A percentile compares a stretch with the other conserved stretches of the same genome.
phyloP scores from a whole-genome alignment of 768 basidiomycete genomes.

The Galerina sulciceps region DNA sequence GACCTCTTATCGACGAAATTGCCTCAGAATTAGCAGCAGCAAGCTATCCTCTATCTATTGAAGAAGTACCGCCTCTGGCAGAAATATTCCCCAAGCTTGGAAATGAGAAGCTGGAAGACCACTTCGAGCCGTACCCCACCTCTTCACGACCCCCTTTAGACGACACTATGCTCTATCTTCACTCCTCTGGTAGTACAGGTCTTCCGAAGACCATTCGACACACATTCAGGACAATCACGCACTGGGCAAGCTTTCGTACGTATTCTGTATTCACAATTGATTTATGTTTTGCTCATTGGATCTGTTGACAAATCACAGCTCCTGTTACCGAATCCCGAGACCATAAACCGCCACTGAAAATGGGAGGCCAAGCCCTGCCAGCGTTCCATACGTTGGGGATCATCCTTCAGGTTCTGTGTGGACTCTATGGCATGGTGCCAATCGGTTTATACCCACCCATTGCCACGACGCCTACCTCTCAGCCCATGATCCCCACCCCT shows the following conservation, averaged over 20 bases:
- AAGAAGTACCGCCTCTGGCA: conserved; percentile 35
- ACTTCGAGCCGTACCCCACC: conserved; percentile 31
- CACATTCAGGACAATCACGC: conserved; percentile 30
- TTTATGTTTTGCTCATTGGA: not conserved
- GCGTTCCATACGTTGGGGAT: conserved; percentile 43
- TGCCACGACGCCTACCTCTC: conserved; percentile 31
- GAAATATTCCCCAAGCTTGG: conserved; percentile 46
- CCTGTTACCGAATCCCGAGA: conserved; percentile 18
- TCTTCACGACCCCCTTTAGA: conserved; percentile 15
- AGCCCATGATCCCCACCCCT: conserved; percentile 38
- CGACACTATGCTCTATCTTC: conserved; percentile 39
- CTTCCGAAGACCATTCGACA: conserved; percentile 47
- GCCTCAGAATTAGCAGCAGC: conserved; percentile 15
- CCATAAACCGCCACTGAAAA: conserved; percentile 21
- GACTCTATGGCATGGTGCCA: conserved; percentile 23
- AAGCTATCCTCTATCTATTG: conserved; percentile 24
- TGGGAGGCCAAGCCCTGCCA: conserved; percentile 37
- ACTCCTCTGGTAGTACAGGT: conserved; percentile 56
- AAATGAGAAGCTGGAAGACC: conserved; percentile 29
- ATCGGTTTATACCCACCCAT: conserved; percentile 21
- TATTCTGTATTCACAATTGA: not conserved
- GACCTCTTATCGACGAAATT: conserved; percentile 33
- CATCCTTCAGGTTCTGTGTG: conserved; percentile 30
- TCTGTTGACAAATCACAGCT: not conserved
- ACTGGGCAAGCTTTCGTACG: conserved; percentile 42